Percentiles rank a stretch among this genome's conserved stretches.
Evolutionary conservation across 1,139 yeast species (phyloP).

Genomic region (Nadsonia commutata): DNA sequence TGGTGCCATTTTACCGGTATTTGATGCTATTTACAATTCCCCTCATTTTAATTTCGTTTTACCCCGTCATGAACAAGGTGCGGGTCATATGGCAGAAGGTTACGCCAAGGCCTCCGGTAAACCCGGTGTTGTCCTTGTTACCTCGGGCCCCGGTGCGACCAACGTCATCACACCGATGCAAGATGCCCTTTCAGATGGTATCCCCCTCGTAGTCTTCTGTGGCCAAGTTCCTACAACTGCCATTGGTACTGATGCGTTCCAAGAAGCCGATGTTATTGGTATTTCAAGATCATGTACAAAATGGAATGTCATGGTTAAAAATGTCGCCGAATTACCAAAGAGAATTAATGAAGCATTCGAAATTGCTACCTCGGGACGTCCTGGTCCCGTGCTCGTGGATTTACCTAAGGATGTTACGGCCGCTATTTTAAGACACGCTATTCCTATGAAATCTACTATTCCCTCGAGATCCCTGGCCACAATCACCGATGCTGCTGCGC

Average conservation of each 20-base stretch:
- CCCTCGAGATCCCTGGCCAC: conserved; percentile 68
- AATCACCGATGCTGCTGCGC: conserved; percentile 56
- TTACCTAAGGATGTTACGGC: conserved; percentile 97
- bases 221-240: conserved; percentile 96
- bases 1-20: conserved; percentile 96
- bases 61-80: conserved; percentile 98
- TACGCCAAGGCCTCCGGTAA: conserved; percentile 91
- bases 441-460: conserved; percentile 71
- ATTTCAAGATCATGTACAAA: conserved; percentile 94
- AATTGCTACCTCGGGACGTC: conserved; percentile 91
- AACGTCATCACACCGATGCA: conserved; percentile 96
- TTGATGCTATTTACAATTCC: conserved; percentile 90
- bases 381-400: conserved; percentile 96
- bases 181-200: conserved; percentile 94
- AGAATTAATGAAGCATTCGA: conserved; percentile 96
- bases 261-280: conserved; percentile 96
- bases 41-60: conserved; percentile 76
- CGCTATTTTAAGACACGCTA: conserved; percentile 69
- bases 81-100: conserved; percentile 99
- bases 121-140: conserved; percentile 96
- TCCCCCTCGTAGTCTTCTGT: conserved; percentile 91
- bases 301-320: conserved; percentile 98
- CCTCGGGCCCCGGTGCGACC: conserved; percentile 98
- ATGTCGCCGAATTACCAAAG: conserved; percentile 84
- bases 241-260: conserved; percentile 97